A percentile compares a stretch with the other conserved stretches of the same genome.
phyloP scores from a whole-genome alignment of 2,329 filamentous ascomycete genomes.

The Volutella citrinella region DNA sequence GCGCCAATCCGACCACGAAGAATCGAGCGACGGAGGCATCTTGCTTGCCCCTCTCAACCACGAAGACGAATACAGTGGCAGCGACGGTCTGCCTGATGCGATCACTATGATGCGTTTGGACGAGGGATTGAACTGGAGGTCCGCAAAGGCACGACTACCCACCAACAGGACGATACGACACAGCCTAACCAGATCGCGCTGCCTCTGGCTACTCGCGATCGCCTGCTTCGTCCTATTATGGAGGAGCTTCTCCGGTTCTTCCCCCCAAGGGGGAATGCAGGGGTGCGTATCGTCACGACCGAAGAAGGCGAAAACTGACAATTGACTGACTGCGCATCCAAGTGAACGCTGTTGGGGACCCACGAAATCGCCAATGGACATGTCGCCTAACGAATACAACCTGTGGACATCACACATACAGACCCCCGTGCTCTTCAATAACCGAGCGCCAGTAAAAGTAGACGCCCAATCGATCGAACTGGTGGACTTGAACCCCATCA shows the following conservation, averaged over 20 bases:
- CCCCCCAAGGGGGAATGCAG: constrained; percentile 46
- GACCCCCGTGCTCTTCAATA: constrained; percentile 95
- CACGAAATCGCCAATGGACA: constrained; percentile 91
- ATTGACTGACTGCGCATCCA: no score
- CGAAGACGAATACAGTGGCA: no score
- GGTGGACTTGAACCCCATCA: constrained; percentile 81
- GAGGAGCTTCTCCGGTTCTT: constrained; percentile 77
- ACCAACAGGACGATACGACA: constrained; percentile 69
- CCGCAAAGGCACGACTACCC: constrained; percentile 74
- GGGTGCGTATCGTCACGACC: no score
- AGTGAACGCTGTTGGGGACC: constrained; percentile 99
- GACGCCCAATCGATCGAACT: constrained; percentile 76
- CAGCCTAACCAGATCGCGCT: constrained; percentile 72
- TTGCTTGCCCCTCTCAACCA: constrained; percentile 3
- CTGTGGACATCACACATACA: constrained; percentile 86
- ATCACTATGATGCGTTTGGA: constrained; percentile 82
- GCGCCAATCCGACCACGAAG: constrained; percentile 4
- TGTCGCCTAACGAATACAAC: constrained; percentile 86
- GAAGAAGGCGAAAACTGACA: no score
- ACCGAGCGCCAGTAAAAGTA: constrained; percentile 82
- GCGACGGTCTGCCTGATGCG: constrained; percentile 21
- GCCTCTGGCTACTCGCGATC: constrained; percentile 70
- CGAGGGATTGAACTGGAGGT: constrained; percentile 89
- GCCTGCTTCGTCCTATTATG: constrained; percentile 75
- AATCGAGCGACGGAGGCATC: constrained; percentile 8